Percentiles rank a stretch among this genome's conserved stretches.
These are phyloP conservation scores for Cryphonectria carpinicola DNA, from an alignment of 2,329 filamentous ascomycete species.

Conservation along the genomic window DNA sequence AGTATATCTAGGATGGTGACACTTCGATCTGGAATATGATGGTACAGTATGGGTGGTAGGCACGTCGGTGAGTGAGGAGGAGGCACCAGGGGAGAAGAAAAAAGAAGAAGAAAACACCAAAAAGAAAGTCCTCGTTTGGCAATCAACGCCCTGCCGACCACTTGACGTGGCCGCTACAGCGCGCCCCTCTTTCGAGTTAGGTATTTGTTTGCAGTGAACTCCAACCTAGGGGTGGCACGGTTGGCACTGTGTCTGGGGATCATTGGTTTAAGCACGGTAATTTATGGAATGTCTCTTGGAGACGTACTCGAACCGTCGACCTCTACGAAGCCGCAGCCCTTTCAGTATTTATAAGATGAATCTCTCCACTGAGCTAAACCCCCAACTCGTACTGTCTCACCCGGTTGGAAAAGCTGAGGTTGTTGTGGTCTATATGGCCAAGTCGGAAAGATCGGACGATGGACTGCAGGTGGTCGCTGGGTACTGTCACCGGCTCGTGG, in stretches of 20 bases:
- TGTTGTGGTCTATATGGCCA: neutral
- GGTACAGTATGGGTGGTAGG: neutral
- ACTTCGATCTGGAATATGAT: neutral
- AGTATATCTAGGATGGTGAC: neutral
- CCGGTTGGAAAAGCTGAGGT: neutral
- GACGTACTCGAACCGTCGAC: neutral
- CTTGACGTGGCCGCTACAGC: constrained; percentile 1
- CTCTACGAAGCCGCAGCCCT: neutral
- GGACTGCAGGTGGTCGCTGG: neutral
- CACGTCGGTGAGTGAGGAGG: neutral
- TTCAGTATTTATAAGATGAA: neutral
- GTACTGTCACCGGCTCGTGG: neutral
- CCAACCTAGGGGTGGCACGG: neutral
- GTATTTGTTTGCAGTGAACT: constrained; percentile 4
- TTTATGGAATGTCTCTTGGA: constrained; percentile 1
- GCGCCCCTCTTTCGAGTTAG: constrained; percentile 4
- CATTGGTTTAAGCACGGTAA: constrained; percentile 3
- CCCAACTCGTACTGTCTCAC: neutral
- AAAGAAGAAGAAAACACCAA: neutral
- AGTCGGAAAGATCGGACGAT: neutral
- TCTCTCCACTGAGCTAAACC: neutral
- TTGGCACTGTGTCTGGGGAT: constrained; percentile 4
- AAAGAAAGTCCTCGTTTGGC: neutral
- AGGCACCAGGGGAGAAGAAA: neutral
- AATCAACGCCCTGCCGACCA: neutral